Evolutionary conservation across 1,284 basidiomycete genomes (phyloP).

Genomic region (Vanrija pseudolonga): DNA sequence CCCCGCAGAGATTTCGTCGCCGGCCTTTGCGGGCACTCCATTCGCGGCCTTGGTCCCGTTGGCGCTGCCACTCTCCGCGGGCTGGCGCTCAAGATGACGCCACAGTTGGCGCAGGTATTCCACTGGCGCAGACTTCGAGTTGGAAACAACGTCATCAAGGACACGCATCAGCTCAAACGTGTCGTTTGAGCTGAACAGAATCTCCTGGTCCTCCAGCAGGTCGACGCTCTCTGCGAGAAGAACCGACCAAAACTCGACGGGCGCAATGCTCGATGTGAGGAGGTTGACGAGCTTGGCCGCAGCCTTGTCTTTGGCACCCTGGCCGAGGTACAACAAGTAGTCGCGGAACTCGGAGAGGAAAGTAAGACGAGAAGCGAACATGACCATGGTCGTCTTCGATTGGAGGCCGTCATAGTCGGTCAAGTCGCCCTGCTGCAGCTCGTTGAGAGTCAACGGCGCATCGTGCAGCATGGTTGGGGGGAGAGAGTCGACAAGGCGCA

Average conservation of each 20-base stretch:
- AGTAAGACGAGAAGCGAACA: slow-evolving; percentile 44
- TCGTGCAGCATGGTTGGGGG: slow-evolving; percentile 37
- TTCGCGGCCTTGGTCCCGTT: background rate
- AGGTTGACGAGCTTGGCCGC: slow-evolving; percentile 47
- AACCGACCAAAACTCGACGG: slow-evolving; percentile 49
- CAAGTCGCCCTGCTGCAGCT: slow-evolving; percentile 11
- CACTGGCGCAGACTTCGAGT: slow-evolving; percentile 34
- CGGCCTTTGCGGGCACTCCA: slow-evolving; percentile 1
- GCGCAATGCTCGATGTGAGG: slow-evolving; percentile 47
- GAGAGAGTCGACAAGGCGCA: slow-evolving; percentile 32
- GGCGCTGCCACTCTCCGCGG: background rate
- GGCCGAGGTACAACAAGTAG: slow-evolving; percentile 48
- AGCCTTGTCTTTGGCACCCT: slow-evolving; percentile 43
- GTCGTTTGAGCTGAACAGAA: slow-evolving; percentile 43
- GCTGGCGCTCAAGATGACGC: slow-evolving; percentile 16
- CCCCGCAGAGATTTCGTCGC: slow-evolving; percentile 6
- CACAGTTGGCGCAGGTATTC: slow-evolving; percentile 39
- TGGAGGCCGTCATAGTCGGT: background rate
- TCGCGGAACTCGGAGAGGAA: slow-evolving; percentile 53
- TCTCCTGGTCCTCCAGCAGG: slow-evolving; percentile 48
- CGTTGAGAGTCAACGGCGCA: slow-evolving; percentile 27
- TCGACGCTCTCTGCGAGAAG: slow-evolving; percentile 49
- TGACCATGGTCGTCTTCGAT: slow-evolving; percentile 9
- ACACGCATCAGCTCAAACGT: slow-evolving; percentile 51
- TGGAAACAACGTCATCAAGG: slow-evolving; percentile 48